Base-by-base conservation (phyloP, 2,329 filamentous ascomycete genomes). In the Hymenoscyphus scutula region DNA sequence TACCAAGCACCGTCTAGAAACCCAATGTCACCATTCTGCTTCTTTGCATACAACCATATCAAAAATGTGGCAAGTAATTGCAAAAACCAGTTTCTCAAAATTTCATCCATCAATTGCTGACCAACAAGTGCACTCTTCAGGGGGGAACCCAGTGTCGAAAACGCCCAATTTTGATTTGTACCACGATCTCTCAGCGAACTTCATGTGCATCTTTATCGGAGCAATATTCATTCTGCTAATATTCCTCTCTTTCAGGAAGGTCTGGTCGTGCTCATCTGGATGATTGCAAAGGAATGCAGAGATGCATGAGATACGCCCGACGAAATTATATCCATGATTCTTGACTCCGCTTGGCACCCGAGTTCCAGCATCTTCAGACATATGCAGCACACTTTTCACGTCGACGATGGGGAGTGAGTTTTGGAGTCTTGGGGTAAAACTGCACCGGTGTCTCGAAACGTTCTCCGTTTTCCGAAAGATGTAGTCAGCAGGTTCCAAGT, bases 101-200 rank as follows among this genome's bases (percentile, higher is more conserved):
- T 6, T 38, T 38, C n/a, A 17, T 25, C n/a, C 13, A 27, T 30
- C 13, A 56, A 30, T 32, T 56, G 25, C 13, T 23, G n/a, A 23
- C 32, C 19, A 38, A 19, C 32, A 56, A 45, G 25, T 41, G 13
- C 30, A 6, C 6, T 23, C n/a, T 19, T 3, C 55, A 45, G 45
- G 55, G 55, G 34, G 37, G 30, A 41, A 41, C 32, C 55, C 19
- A 23, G 37, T 38, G 7, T 57, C 23, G 17, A 57, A 32, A 27
- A 41, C 55, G 55, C 32, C 55, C 32, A 45, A n/a, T 19, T 27
- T 57, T 57, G 55, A 7, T 5, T 10, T 57, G 55, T 48, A 48
- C 19, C n/a, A 48, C 41, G n/a, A 48, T 23, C 41, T 48, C 41
- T 48, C 41, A 19, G 41, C 19, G 25, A 23, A 48, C 41, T 23